These are phyloP conservation scores for Monosporozyma servazzii DNA, from an alignment of 805 yeast genomes.

Conservation along the genomic window DNA sequence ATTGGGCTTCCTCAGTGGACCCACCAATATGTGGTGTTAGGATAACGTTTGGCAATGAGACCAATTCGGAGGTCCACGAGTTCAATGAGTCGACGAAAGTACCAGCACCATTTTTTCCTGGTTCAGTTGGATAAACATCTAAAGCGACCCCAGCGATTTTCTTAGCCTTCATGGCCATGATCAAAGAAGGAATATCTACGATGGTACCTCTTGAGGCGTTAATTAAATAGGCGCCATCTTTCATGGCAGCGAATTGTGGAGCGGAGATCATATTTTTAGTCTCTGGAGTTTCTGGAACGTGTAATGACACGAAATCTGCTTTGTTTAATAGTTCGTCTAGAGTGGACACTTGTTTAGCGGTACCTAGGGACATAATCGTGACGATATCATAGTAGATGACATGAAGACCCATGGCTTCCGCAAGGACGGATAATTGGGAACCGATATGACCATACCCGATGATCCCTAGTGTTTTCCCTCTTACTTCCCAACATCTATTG, in stretches of 20 bases:
- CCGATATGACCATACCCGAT: constrained; percentile 98
- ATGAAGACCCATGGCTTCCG: constrained; percentile 96
- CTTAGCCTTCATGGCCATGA: constrained; percentile 85
- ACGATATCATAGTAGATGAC: constrained; percentile 86
- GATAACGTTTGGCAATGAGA: constrained; percentile 76
- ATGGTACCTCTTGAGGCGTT: constrained; percentile 98
- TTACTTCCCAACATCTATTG: constrained; percentile 94
- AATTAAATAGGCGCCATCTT: constrained; percentile 86
- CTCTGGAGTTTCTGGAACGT: constrained; percentile 91
- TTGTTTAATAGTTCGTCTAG: constrained; percentile 70
- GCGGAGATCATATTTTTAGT: constrained; percentile 83
- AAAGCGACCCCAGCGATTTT: constrained; percentile 95
- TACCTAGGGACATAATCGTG: constrained; percentile 95
- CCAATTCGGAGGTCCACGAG: constrained; percentile 74
- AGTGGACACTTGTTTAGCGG: constrained; percentile 84
- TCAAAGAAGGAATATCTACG: constrained; percentile 88
- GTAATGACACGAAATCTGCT: constrained; percentile 86
- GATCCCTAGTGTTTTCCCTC: constrained; percentile 96
- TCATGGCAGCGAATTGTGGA: constrained; percentile 92
- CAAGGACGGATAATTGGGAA: constrained; percentile 89
- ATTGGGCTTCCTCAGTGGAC: constrained; percentile 97
- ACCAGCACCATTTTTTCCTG: constrained; percentile 89
- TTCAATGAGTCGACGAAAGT: constrained; percentile 67
- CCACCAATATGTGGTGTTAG: constrained; percentile 98
- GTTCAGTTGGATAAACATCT: constrained; percentile 95